phyloP scores from a whole-genome alignment of 495 filamentous ascomycete genomes.

The Penicillium egyptiacum region DNA sequence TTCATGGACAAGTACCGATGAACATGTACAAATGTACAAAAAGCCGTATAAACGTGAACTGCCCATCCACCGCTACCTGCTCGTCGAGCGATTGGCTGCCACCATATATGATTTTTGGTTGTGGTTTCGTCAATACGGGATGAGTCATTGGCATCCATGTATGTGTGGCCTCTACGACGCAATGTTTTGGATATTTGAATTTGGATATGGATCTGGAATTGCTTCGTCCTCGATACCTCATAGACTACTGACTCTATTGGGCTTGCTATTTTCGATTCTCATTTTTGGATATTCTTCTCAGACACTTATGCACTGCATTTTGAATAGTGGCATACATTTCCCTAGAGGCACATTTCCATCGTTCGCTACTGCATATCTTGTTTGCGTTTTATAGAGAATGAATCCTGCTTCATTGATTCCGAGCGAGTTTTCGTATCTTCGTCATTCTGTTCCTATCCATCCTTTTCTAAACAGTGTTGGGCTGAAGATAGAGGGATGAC shows the following conservation, averaged over 20 bases:
- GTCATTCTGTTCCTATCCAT: neutral
- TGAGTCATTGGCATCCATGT: neutral
- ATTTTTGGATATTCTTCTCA: neutral
- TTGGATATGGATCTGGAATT: constrained; percentile 8
- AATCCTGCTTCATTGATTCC: neutral
- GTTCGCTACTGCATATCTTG: neutral
- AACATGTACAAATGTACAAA: constrained; percentile 8
- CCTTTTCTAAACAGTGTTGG: neutral
- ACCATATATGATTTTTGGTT: neutral
- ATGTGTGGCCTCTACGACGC: neutral
- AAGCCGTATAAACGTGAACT: neutral
- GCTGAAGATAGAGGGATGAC: neutral
- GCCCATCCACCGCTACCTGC: neutral
- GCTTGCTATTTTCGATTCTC: neutral
- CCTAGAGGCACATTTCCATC: neutral
- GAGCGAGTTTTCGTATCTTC: neutral
- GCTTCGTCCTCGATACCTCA: constrained; percentile 6
- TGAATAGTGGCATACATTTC: neutral
- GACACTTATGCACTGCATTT: neutral
- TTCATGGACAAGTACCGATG: constrained; percentile 82
- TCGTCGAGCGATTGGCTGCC: neutral
- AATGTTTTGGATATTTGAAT: neutral
- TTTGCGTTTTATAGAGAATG: neutral
- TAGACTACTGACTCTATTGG: constrained; percentile 17
- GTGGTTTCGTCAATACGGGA: constrained; percentile 2